Evolutionary conservation across 1,284 basidiomycete species (phyloP), one percentile per base, ranked within the genome.

Genomic region (Marasmius oreades): DNA sequence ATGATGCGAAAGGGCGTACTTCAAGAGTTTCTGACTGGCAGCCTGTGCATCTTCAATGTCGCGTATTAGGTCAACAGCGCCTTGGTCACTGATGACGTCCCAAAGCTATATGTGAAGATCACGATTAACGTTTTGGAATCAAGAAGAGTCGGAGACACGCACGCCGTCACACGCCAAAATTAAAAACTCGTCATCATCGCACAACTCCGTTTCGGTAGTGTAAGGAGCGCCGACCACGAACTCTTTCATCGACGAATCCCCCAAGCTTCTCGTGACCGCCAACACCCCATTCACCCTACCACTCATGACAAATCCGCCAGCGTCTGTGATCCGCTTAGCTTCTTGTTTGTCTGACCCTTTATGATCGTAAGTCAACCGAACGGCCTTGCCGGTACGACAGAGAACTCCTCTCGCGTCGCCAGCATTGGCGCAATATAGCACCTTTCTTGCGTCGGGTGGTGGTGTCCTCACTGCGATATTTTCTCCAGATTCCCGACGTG

Each of bases 161-260:
- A 97, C 95, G 61, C 97, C 97, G 72, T 99, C 97, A 69, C 97
- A 99, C 26, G 97, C 97, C 55, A 99, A 79, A 61, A 99, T 94
- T 56, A 99, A 70, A 73, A 96, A 95, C 69, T 97, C 93, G 70
- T 99, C 97, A 10, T 93, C 88, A 11, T 92, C 86, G 55, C 86
- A 89, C 18, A 99, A 76, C 60, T 89, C 87, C 5, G 96, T 98
- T 72, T 98, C 95, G 16, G 97, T 99, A 14, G 97, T 99, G 71
- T 98, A 99, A 10, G 97, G 97, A 36, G 93, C 85, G 1, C 97
- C 97, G 44, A 99, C 96, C 7, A 99, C 96, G 69, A 97, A 99
- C 67, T 99, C 96, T 73, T 99, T 99, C 96, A 99, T 99, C 6
- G 94, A 92, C 0, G 93, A 91, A 69, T 99, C 97, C 47, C 97